A percentile compares a stretch with the other conserved stretches of the same genome.
These are phyloP conservation scores for Gossypium davidsonii DNA, from an alignment of 441 rosid genomes.

Conservation along the genomic window DNA sequence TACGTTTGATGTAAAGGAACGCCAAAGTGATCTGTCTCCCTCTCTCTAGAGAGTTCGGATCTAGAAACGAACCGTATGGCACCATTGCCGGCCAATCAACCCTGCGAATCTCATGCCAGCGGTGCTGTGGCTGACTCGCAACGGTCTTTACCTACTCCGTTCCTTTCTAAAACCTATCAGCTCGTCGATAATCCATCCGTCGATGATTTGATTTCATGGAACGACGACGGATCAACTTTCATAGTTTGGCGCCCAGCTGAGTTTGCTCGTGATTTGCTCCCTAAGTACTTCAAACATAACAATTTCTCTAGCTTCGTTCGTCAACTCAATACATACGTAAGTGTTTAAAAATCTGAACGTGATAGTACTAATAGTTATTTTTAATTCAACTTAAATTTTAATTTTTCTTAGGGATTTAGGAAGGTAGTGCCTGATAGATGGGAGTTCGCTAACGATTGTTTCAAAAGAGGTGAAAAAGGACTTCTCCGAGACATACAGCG, in stretches of 20 bases:
- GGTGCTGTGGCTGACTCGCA: constrained; percentile 44
- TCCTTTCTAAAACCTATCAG: constrained; percentile 70
- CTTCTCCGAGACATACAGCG: constrained; percentile 78
- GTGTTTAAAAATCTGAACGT: constrained; percentile 9
- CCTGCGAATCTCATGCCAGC: constrained; percentile 34
- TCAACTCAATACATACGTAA: constrained; percentile 86
- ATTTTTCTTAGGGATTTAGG: constrained; percentile 46
- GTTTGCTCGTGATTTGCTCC: no score
- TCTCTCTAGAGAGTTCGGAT: constrained; percentile 27
- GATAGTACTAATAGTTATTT: background rate
- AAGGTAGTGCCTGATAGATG: constrained; percentile 91
- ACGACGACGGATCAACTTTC: no score
- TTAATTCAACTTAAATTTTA: background rate
- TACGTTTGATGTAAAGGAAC: background rate
- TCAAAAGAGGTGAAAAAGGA: constrained; percentile 61
- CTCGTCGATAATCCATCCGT: constrained; percentile 60
- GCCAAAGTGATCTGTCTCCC: constrained; percentile 7
- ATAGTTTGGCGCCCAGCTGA: no score
- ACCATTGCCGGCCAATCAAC: constrained; percentile 51
- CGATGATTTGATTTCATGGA: constrained; percentile 44
- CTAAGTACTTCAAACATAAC: constrained; percentile 36
- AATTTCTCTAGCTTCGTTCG: constrained; percentile 95
- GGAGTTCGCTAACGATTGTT: constrained; percentile 82
- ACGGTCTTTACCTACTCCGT: constrained; percentile 77
- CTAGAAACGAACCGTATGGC: constrained; percentile 31